Evolutionary conservation across 768 basidiomycete species (phyloP), one percentile per base, ranked within the genome.

Genomic region (Coprinopsis cinerea): DNA sequence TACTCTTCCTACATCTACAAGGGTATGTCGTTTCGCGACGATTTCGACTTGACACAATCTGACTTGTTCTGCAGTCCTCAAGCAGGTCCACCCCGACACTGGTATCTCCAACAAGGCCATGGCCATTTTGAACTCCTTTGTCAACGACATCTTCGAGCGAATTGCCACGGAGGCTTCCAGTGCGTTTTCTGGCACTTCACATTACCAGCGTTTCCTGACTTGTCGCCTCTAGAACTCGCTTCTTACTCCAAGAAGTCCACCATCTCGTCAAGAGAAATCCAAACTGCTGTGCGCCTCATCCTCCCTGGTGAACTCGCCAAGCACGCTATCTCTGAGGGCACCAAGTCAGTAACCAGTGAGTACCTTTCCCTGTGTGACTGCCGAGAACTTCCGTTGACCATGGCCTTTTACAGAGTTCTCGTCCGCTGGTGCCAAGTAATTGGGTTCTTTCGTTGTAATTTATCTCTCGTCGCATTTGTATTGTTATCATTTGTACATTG

Each of bases 41-140:
- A 42, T 22, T 43, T 23, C 26, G 27, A 11, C 28, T 30, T 27
- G 40, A 20, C 24, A 27, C 37, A n/a, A 18, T 41, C 37, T 41
- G 20, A 39, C 24, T 26, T 24, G n/a, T 28, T 44, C 9, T 34
- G 2, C 59, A 92, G 92, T 94, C 60, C 81, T 95, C 54, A 92
- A 91, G 72, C 92, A 97, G 74, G 94, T 97, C 52, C 95, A 97
- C 76, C 92, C 94, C 45, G 95, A 97, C 64, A 98, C 92, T 44
- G 95, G 94, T 85, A 97, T 97, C 74, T 94, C 93, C 48, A 97
- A 96, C 83, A 95, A 95, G 78, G 92, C 92, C 18, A 94, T 95
- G 91, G 88, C 92, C 53, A 94, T 96, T 64, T 71, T 96, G 50
- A 95, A 95, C 78, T 90, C 86, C 51, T 96, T 96, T 64, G 92